Conservation (phyloP, 495 filamentous ascomycete genomes). For the Amphirosellinia nigrospora region DNA sequence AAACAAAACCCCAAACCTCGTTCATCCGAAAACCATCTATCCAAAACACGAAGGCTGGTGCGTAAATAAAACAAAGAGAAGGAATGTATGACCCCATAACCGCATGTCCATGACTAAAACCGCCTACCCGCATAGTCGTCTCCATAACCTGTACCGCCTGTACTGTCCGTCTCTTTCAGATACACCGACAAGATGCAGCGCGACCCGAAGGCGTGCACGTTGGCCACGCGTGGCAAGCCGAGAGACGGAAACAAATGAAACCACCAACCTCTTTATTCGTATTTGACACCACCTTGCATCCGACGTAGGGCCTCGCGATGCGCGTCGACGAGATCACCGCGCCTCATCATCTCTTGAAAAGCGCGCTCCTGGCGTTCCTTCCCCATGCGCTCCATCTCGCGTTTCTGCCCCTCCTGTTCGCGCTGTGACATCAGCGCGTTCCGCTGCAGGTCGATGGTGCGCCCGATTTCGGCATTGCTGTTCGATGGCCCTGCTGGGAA, state of each 20-base stretch:
- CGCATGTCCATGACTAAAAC: not conserved
- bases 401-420: slow-evolving; percentile 55
- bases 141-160: not conserved
- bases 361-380: slow-evolving; percentile 57
- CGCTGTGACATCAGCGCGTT: slow-evolving; percentile 49
- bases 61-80: not conserved
- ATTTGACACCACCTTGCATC: slow-evolving; percentile 59
- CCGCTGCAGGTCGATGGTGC: slow-evolving; percentile 53
- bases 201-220: slow-evolving; percentile 57
- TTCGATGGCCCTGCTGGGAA: slow-evolving; percentile 30
- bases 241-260: not conserved
- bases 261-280: not conserved
- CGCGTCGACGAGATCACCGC: slow-evolving; percentile 73
- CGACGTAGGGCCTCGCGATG: slow-evolving; percentile 82
- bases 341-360: slow-evolving; percentile 78
- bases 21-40: not conserved
- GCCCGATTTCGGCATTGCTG: slow-evolving; percentile 36
- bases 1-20: not conserved
- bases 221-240: slow-evolving; percentile 53
- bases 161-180: slow-evolving; percentile 57
- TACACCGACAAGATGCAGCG: slow-evolving; percentile 71
- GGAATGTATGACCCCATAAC: not conserved
- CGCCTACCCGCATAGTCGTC: not conserved
- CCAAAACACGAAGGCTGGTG: not conserved
- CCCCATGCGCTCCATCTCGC: slow-evolving; percentile 49